Conservation (phyloP, 208 protist genomes). For the Phytomonas sp. region DNA sequence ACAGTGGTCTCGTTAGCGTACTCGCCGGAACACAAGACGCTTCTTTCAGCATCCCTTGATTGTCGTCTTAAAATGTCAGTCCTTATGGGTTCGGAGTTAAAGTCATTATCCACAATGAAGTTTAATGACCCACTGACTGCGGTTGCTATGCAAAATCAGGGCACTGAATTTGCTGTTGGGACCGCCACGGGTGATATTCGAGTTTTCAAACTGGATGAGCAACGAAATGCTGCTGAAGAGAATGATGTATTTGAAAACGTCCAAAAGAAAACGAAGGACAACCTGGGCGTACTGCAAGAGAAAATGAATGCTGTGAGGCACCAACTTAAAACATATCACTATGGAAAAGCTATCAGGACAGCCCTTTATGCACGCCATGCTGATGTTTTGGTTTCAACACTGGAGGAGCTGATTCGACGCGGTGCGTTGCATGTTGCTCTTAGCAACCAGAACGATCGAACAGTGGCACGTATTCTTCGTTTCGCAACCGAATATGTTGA, state of each 20-base stretch:
- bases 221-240: slow-evolving; percentile 11
- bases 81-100: slow-evolving; percentile 30
- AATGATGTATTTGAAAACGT: slow-evolving; percentile 13
- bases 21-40: slow-evolving; percentile 44
- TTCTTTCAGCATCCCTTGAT: slow-evolving; percentile 69
- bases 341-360: slow-evolving; percentile 64
- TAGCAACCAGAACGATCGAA: slow-evolving; percentile 78
- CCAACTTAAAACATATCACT: slow-evolving; percentile 59
- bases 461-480: slow-evolving; percentile 63
- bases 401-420: slow-evolving; percentile 80
- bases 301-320: slow-evolving; percentile 59
- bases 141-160: slow-evolving; percentile 56
- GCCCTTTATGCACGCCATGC: slow-evolving; percentile 65
- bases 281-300: slow-evolving; percentile 27
- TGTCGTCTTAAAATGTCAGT: slow-evolving; percentile 78
- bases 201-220: slow-evolving; percentile 31
- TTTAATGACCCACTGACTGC: slow-evolving; percentile 52
- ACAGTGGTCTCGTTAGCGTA: slow-evolving; percentile 59
- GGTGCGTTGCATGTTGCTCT: slow-evolving; percentile 71
- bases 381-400: slow-evolving; percentile 70
- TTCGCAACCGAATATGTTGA: slow-evolving; percentile 68
- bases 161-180: slow-evolving; percentile 65
- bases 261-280: slow-evolving; percentile 22
- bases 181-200: slow-evolving; percentile 47
- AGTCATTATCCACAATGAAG: slow-evolving; percentile 50